These are phyloP conservation scores for Trichocladium antarcticum DNA, from an alignment of 495 filamentous ascomycete genomes.

Conservation along the genomic window DNA sequence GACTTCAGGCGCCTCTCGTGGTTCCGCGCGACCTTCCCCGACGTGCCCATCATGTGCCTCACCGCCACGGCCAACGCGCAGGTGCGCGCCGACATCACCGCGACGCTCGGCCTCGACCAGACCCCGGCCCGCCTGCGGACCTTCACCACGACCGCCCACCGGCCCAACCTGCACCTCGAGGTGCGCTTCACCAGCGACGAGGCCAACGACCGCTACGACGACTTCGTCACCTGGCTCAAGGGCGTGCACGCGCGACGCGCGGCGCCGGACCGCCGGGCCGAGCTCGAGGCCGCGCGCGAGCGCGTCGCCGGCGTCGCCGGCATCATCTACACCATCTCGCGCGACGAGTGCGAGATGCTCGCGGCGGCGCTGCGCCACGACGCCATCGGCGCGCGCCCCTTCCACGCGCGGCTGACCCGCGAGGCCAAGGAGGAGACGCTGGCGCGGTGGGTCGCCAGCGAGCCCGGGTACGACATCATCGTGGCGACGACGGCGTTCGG, in stretches of 20 bases:
- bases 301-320: constrained; percentile 58
- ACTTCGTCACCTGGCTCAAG: constrained; percentile 64
- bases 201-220: constrained; percentile 53
- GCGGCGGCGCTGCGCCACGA: constrained; percentile 50
- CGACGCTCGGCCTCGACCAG: constrained; percentile 54
- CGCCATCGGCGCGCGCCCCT: constrained; percentile 57
- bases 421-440: constrained; percentile 53
- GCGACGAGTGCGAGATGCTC: constrained; percentile 64
- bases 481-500: constrained; percentile 93
- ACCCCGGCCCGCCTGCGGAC: constrained; percentile 45
- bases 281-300: constrained; percentile 41
- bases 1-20: constrained; percentile 81
- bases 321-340: constrained; percentile 79
- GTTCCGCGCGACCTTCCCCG: constrained; percentile 70
- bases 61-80: constrained; percentile 79
- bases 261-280: constrained; percentile 34
- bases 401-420: constrained; percentile 55
- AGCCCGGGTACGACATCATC: constrained; percentile 71
- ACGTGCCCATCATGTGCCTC: constrained; percentile 79
- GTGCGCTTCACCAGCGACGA: constrained; percentile 74
- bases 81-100: constrained; percentile 70
- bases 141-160: constrained; percentile 69
- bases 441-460: constrained; percentile 63
- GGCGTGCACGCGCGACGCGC: constrained; percentile 54
- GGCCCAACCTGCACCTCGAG: constrained; percentile 86